Conservation (phyloP, 257 asterid species). For the Capsicum rhomboideum region DNA sequence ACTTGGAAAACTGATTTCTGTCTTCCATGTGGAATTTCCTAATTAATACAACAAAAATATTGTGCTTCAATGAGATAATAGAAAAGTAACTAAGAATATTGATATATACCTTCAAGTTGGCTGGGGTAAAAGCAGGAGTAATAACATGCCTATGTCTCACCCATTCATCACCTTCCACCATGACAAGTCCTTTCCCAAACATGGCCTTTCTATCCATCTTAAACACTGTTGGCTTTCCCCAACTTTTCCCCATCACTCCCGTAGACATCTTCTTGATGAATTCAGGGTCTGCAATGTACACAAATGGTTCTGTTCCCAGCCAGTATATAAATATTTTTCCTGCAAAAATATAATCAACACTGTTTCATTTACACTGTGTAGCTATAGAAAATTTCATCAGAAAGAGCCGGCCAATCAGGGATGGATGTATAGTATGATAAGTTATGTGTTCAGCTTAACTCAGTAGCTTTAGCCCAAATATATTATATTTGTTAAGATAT, state of each 20-base stretch:
- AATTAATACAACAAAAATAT: background rate
- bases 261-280: constrained; percentile 56
- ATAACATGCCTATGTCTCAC: constrained; percentile 70
- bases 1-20: background rate
- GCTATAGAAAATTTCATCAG: background rate
- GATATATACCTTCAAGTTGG: constrained; percentile 58
- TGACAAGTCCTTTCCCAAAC: constrained; percentile 78
- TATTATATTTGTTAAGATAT: background rate
- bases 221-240: constrained; percentile 91
- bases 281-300: constrained; percentile 78
- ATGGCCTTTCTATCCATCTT: constrained; percentile 75
- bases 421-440: background rate
- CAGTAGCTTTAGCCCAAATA: background rate
- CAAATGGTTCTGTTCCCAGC: constrained; percentile 89
- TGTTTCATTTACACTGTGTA: background rate
- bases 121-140: constrained; percentile 75
- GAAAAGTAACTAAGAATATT: background rate
- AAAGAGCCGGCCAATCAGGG: background rate
- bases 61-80: background rate
- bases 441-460: background rate
- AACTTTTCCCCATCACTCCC: constrained; percentile 51
- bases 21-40: background rate
- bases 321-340: constrained; percentile 79
- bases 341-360: constrained; percentile 8
- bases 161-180: constrained; percentile 96